phyloP scores from a whole-genome alignment of 331 rosid species.

The Stylosanthes scabra region DNA sequence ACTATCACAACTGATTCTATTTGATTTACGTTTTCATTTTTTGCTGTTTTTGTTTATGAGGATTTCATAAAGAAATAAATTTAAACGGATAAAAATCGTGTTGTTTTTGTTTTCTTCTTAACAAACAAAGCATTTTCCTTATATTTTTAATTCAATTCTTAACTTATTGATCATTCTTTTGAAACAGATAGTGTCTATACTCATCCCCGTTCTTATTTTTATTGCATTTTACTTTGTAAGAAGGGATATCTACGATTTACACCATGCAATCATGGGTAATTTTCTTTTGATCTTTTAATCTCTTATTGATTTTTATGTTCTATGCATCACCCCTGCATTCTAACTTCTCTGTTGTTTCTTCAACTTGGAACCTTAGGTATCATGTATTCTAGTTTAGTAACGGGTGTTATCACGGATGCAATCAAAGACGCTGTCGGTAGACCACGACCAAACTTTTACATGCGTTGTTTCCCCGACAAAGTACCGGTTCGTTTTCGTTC shows the following conservation, averaged over 20 bases:
- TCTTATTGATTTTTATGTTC: neutral
- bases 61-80: too few species aligned
- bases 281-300: neutral
- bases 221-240: conserved; percentile 53
- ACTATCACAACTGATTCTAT: neutral
- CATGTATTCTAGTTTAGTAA: conserved; percentile 64
- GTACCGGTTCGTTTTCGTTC: conserved; percentile 49
- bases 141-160: too few species aligned
- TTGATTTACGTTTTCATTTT: too few species aligned
- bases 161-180: conserved; percentile 1
- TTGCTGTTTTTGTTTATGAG: too few species aligned
- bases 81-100: too few species aligned
- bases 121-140: too few species aligned
- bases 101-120: too few species aligned
- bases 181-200: conserved; percentile 58
- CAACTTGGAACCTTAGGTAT: conserved; percentile 54
- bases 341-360: neutral
- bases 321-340: conserved; percentile 3
- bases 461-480: conserved; percentile 78
- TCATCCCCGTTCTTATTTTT: conserved; percentile 61
- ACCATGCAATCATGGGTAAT: conserved; percentile 74
- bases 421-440: conserved; percentile 87
- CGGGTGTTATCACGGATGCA: conserved; percentile 72
- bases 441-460: conserved; percentile 84
- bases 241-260: conserved; percentile 72